Conservation (phyloP, 179 eudicot species). For the Spinacia oleracea region DNA sequence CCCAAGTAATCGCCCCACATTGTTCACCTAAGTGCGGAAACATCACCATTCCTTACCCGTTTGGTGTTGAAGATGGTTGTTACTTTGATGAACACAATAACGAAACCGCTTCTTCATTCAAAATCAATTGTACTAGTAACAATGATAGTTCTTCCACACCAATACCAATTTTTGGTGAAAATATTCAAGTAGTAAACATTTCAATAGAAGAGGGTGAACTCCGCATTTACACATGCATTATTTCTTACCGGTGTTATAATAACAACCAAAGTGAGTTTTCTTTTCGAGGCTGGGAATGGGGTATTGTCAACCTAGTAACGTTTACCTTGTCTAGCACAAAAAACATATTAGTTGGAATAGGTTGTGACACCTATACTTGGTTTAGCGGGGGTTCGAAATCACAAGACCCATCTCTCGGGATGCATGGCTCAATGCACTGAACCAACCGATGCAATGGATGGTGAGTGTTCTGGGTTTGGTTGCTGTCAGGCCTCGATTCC, state of each 20-base stretch:
- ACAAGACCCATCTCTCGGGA: conserved; percentile 14
- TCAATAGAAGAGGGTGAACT: conserved; percentile 3
- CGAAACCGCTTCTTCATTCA: background rate
- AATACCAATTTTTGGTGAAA: background rate
- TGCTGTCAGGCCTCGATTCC: conserved; percentile 39
- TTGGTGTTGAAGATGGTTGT: conserved; percentile 31
- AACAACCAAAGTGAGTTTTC: background rate
- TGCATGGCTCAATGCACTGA: conserved; percentile 28
- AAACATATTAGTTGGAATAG: conserved; percentile 31
- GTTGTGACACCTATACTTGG: conserved; percentile 35
- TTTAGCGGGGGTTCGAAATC: background rate
- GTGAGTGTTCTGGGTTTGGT: conserved; percentile 35
- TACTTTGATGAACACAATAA: background rate
- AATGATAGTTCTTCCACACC: background rate
- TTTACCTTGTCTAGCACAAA: conserved; percentile 20
- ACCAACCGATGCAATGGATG: background rate
- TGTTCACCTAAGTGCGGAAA: conserved; percentile 22
- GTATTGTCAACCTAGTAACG: background rate
- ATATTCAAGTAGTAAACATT: background rate
- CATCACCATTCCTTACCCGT: conserved; percentile 30
- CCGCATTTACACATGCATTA: background rate
- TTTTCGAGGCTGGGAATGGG: background rate
- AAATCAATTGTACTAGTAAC: background rate
- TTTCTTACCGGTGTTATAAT: conserved; percentile 5
- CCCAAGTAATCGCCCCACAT: conserved; percentile 12